These are phyloP conservation scores for Trematosphaeria pertusa DNA, from an alignment of 2,329 filamentous ascomycete species.

Conservation along the genomic window DNA sequence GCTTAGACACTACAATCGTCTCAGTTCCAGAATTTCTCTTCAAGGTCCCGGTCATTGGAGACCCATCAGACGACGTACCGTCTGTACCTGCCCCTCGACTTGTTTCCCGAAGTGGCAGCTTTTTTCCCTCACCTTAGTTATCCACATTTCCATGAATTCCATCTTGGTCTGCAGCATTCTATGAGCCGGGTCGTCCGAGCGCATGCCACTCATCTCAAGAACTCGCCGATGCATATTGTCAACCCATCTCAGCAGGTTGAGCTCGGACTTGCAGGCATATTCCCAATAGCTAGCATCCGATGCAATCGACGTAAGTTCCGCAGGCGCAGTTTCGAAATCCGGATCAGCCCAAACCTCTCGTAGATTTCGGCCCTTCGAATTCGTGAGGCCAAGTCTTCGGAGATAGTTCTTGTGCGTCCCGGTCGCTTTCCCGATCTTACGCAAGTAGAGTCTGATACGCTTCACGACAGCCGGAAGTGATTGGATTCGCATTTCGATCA, in stretches of 20 bases:
- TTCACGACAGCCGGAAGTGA: background rate
- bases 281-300: slow-evolving; percentile 7
- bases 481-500: background rate
- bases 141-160: too few species aligned
- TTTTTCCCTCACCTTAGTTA: background rate
- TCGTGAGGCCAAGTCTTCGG: slow-evolving; percentile 1
- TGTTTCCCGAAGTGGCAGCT: slow-evolving; percentile 6
- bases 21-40: too few species aligned
- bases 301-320: slow-evolving; percentile 9
- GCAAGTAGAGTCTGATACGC: background rate
- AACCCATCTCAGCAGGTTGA: background rate
- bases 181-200: background rate
- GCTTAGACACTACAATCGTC: slow-evolving; percentile 9
- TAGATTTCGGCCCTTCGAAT: background rate
- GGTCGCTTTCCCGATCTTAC: slow-evolving; percentile 1
- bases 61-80: slow-evolving; percentile 1
- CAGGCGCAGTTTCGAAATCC: slow-evolving; percentile 4
- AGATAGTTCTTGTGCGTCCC: slow-evolving; percentile 7
- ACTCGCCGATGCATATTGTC: background rate
- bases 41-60: too few species aligned
- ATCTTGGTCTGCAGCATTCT: slow-evolving; percentile 1
- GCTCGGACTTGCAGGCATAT: background rate
- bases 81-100: slow-evolving; percentile 11
- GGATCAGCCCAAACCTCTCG: slow-evolving; percentile 6
- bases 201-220: too few species aligned